Base-by-base conservation (phyloP, 2,329 filamentous ascomycete species). In the Aspergillus fumigatiaffinis region DNA sequence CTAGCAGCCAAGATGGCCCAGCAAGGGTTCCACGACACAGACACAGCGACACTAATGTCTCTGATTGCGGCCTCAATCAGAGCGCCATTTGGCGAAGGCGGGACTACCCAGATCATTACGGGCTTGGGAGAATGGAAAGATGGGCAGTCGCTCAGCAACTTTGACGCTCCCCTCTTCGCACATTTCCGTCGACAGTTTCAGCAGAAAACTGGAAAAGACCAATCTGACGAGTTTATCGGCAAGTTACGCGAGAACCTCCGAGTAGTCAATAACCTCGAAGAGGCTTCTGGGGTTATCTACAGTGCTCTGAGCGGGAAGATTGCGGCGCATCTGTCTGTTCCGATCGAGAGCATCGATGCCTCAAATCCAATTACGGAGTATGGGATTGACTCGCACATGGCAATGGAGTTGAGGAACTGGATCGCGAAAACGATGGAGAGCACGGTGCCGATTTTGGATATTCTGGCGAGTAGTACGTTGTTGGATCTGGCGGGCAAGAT, bases 381-480 rank as follows among this genome's bases (percentile, higher is more conserved):
- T 41, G 76, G 77, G 0, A 70, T 77, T 23, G 76, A 79, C 60
- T 77, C 75, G 3, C 70, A 80, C 4, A 72, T 80, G 25, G 78
- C 77, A 0, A 73, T 80, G 1, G 78, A 81, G 59, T 46, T 80
- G 35, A 59, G 77, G 1, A 77, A 75, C 35, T 79, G 77, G 77
- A 62, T 79, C 4, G 61, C 65, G 14, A 68, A 70, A 47, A 70
- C 69, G 8, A 71, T 74, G 54, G 67, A 67, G 0, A 71, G 71
- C 2, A 60, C 58, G 4, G 55, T 67, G 8, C 62, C 68, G 4
- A 67, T 70, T 50, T 48, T 71, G 58, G 67, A 71, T 42, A 69
- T 70, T 3, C 53, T 68, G n/a, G 63, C 66, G 1, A 68, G 60
- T 57, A 57, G 44, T 2, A 66, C 67, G 12, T 52, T 68, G 25